Evolutionary conservation across 805 yeast genomes (phyloP).

Genomic region (Sungouiella blattae): DNA sequence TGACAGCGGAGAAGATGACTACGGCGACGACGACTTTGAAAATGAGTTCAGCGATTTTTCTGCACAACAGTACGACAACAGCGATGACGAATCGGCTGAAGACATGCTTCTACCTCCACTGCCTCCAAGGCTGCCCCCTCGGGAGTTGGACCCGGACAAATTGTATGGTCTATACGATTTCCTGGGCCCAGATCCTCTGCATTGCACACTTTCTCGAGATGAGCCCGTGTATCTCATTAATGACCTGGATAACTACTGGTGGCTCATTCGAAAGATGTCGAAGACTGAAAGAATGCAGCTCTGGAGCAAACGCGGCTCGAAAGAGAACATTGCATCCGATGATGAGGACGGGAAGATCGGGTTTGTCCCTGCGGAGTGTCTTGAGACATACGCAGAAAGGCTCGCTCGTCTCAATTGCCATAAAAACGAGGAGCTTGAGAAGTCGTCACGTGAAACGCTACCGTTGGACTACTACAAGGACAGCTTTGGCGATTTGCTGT

Average conservation of each 20-base stretch:
- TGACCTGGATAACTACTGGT: conserved; percentile 95
- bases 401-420: conserved; percentile 89
- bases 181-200: conserved; percentile 89
- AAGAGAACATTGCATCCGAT: conserved; percentile 18
- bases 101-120: conserved; percentile 49
- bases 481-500: not conserved
- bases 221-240: conserved; percentile 80
- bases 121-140: conserved; percentile 77
- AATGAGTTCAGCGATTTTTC: conserved; percentile 1
- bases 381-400: conserved; percentile 89
- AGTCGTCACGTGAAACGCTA: conserved; percentile 15
- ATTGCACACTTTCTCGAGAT: conserved; percentile 73
- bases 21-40: conserved; percentile 19
- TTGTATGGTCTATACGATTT: conserved; percentile 86
- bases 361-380: conserved; percentile 93
- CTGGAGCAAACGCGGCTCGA: conserved; percentile 9
- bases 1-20: conserved; percentile 15
- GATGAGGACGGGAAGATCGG: conserved; percentile 74
- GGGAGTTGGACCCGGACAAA: conserved; percentile 76
- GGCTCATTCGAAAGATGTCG: conserved; percentile 64
- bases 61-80: too few species aligned
- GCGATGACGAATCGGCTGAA: conserved; percentile 32
- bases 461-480: not conserved
- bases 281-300: conserved; percentile 26
- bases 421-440: conserved; percentile 74